Conservation (phyloP, 495 filamentous ascomycete species). For the Penicillium nucicola region DNA sequence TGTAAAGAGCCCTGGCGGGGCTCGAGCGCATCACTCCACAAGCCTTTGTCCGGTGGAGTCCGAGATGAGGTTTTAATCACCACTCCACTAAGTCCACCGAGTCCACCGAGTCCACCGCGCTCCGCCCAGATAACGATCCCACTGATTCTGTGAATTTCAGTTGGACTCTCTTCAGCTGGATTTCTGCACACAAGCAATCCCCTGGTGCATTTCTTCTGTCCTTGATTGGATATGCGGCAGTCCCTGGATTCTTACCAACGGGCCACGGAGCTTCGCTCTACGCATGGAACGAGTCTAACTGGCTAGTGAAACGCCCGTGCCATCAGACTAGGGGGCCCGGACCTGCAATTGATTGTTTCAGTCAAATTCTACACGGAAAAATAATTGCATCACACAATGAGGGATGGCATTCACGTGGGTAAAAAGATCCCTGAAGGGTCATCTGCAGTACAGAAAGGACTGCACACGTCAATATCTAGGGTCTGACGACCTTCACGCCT, state of each 20-base stretch:
- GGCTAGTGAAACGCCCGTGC: constrained; percentile 11
- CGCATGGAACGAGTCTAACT: constrained; percentile 7
- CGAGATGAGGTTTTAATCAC: constrained; percentile 1
- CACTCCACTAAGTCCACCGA: not conserved
- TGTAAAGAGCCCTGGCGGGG: not conserved
- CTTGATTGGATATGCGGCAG: not conserved
- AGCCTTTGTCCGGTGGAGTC: not conserved
- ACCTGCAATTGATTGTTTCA: constrained; percentile 18
- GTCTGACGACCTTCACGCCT: constrained; percentile 3
- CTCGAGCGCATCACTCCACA: not conserved
- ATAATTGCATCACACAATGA: constrained; percentile 2
- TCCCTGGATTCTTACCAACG: constrained; percentile 18
- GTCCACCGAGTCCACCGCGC: too few species aligned
- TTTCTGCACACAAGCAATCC: not conserved
- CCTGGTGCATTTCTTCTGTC: not conserved
- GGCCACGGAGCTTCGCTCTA: constrained; percentile 14
- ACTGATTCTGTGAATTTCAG: not conserved
- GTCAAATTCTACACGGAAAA: constrained; percentile 3
- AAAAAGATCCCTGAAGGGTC: not conserved
- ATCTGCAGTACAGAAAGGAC: not conserved
- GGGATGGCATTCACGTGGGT: not conserved
- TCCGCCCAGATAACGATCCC: not conserved
- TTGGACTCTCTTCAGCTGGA: not conserved
- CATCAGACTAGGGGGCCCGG: constrained; percentile 17
- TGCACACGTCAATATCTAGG: constrained; percentile 1